Percentiles rank a stretch among this genome's conserved stretches.
phyloP scores from a whole-genome alignment of 2,329 filamentous ascomycete species.

The Dactylella cylindrospora region DNA sequence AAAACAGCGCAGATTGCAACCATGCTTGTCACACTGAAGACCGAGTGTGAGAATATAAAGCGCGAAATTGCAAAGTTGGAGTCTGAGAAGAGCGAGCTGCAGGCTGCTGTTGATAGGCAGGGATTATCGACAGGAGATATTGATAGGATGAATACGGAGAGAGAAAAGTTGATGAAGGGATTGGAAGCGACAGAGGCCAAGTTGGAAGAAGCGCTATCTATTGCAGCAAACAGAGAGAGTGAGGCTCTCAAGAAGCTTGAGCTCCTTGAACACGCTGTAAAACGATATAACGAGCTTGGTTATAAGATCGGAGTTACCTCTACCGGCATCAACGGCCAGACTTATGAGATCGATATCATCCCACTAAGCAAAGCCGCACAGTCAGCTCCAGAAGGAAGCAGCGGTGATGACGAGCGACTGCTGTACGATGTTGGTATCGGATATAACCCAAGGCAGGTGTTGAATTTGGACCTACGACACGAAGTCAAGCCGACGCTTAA shows the following conservation, averaged over 20 bases:
- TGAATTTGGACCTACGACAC: slow-evolving; percentile 85
- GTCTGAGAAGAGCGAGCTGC: slow-evolving; percentile 74
- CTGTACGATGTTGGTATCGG: slow-evolving; percentile 79
- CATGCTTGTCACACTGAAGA: slow-evolving; percentile 76
- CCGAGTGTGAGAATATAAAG: slow-evolving; percentile 78
- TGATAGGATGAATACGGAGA: slow-evolving; percentile 95
- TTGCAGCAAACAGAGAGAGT: slow-evolving; percentile 82
- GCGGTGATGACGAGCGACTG: slow-evolving; percentile 69
- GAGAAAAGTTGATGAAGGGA: slow-evolving; percentile 86
- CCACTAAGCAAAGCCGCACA: slow-evolving; percentile 54
- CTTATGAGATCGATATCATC: slow-evolving; percentile 83
- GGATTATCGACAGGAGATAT: slow-evolving; percentile 98
- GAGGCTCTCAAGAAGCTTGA: slow-evolving; percentile 84
- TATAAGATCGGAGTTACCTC: slow-evolving; percentile 94
- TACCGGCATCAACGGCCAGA: slow-evolving; percentile 75
- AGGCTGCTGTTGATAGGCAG: slow-evolving; percentile 84
- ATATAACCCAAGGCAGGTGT: slow-evolving; percentile 83
- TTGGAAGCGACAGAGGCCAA: slow-evolving; percentile 74
- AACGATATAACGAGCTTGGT: slow-evolving; percentile 88
- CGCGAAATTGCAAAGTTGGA: slow-evolving; percentile 77
- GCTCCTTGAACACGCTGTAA: slow-evolving; percentile 84
- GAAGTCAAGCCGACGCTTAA: slow-evolving; percentile 77
- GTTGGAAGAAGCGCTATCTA: slow-evolving; percentile 68
- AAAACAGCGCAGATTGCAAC: slow-evolving; percentile 87
- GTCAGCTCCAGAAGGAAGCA: slow-evolving; percentile 53